Evolutionary conservation across 2,329 filamentous ascomycete species (phyloP), one percentile per base, ranked within the genome.

Genomic region (Alternaria infectoria): DNA sequence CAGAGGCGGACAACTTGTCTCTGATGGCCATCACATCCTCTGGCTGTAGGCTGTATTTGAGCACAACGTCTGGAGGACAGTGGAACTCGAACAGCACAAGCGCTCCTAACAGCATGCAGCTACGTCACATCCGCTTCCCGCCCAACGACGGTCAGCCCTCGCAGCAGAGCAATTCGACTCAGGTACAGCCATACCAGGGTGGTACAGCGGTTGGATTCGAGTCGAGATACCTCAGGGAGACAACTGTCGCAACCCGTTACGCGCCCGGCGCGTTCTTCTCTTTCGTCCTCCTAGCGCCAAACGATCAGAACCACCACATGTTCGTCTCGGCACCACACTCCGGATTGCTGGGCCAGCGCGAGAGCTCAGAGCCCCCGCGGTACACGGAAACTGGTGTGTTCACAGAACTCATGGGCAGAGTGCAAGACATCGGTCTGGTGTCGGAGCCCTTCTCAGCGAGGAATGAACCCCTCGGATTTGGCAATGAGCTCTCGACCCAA

Each of bases 51-150:
- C 88, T 99, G 5, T 98, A 96, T 78, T 86, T 99, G 57, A 98
- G 93, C 75, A 93, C 95, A 6, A 97, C 93, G 0, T 91, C 91
- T 67, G 91, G 93, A 17, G 88, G 89, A 2, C 59, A 62, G 28
- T 91, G 90, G 81, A 81, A 83, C 59, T 86, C 86, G 13, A 86
- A 87, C 21, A 85, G 87, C 19, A 86, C 87, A 8, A 90, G 86
- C 61, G 89, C 92, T 0, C 94, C 96, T 1, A 94, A 92, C 71
- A 97, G 93, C 80, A 97, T 99, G 93, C 94, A 97, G 79, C 89
- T 97, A n/a, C 91, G 96, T 71, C 96, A 97, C 75, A 93, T 99
- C 80, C 96, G 96, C 76, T 97, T 97, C 62, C 96, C 96, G 1
- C 96, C 96, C 0, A 79, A 83, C 43, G 70, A 75, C 25, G 68